A percentile compares a stretch with the other conserved stretches of the same genome.
Evolutionary conservation across 495 filamentous ascomycete species (phyloP).

Genomic region (Parachaetomium inaequale): DNA sequence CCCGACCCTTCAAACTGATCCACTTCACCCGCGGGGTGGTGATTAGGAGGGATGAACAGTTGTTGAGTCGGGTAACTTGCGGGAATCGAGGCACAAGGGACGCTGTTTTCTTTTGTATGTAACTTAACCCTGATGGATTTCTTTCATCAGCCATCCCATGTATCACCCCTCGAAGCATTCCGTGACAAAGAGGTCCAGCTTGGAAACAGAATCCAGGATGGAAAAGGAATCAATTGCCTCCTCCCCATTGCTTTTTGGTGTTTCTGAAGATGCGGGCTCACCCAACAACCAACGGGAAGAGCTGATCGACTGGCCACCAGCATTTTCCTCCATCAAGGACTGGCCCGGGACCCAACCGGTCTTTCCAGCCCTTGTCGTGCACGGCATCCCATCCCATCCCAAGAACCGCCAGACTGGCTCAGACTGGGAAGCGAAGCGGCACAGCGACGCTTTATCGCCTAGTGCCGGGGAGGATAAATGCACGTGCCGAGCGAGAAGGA

Average conservation of each 20-base stretch:
- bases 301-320: background rate
- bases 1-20: too few species aligned
- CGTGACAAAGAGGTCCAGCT: too few species aligned
- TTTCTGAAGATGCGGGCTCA: background rate
- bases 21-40: too few species aligned
- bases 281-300: background rate
- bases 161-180: too few species aligned
- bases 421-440: constrained; percentile 18
- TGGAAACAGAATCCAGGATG: too few species aligned
- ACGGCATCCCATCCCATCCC: constrained; percentile 1
- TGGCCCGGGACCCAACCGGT: background rate
- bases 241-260: background rate
- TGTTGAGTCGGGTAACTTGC: too few species aligned
- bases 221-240: background rate
- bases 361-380: background rate
- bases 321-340: background rate
- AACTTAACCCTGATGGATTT: too few species aligned
- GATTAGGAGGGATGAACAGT: too few species aligned
- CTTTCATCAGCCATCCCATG: too few species aligned
- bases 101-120: too few species aligned
- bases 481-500: constrained; percentile 3
- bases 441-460: background rate
- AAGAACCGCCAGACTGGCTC: constrained; percentile 24
- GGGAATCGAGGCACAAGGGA: too few species aligned
- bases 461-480: constrained; percentile 25